Conservation (phyloP, 768 basidiomycete genomes). For the Boletus rubescentipes region DNA sequence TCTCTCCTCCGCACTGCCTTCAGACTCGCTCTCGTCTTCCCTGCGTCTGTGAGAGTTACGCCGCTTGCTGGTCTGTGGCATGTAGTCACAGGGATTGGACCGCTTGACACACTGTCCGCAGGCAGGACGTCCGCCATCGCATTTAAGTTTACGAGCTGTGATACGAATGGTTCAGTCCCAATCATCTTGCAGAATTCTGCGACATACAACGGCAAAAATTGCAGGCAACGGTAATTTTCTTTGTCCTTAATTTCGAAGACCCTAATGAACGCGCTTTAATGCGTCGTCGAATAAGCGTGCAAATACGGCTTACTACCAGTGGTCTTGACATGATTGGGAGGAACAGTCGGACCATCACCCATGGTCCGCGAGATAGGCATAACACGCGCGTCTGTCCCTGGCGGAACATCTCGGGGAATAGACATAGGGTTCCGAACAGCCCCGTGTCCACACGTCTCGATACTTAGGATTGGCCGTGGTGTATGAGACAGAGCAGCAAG, state of each 20-base stretch:
- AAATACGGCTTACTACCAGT: slow-evolving; percentile 37
- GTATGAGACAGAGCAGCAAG: slow-evolving; percentile 33
- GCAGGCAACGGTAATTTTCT: slow-evolving; percentile 88
- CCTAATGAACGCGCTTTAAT: slow-evolving; percentile 36
- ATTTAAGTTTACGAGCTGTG: slow-evolving; percentile 83
- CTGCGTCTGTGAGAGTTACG: slow-evolving; percentile 63
- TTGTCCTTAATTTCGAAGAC: slow-evolving; percentile 65
- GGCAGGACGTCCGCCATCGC: slow-evolving; percentile 81
- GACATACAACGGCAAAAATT: slow-evolving; percentile 87
- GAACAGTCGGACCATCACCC: slow-evolving; percentile 34
- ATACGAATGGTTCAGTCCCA: slow-evolving; percentile 21
- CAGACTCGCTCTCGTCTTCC: slow-evolving; percentile 57
- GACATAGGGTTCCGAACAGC: slow-evolving; percentile 45
- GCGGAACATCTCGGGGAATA: slow-evolving; percentile 48
- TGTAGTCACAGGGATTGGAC: slow-evolving; percentile 76
- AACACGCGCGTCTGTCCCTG: slow-evolving; percentile 43
- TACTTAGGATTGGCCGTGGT: slow-evolving; percentile 58
- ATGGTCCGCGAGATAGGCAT: slow-evolving; percentile 41
- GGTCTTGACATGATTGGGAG: slow-evolving; percentile 31
- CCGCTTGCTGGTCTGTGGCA: slow-evolving; percentile 69
- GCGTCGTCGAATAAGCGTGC: slow-evolving; percentile 5
- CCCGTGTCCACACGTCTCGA: slow-evolving; percentile 54
- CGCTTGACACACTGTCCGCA: slow-evolving; percentile 83
- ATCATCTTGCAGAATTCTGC: slow-evolving; percentile 10
- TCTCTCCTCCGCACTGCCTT: slow-evolving; percentile 62